Percentiles rank a stretch among this genome's conserved stretches.
phyloP scores from a whole-genome alignment of 352 stramenopile genomes.

The Ophiocytium majus region DNA sequence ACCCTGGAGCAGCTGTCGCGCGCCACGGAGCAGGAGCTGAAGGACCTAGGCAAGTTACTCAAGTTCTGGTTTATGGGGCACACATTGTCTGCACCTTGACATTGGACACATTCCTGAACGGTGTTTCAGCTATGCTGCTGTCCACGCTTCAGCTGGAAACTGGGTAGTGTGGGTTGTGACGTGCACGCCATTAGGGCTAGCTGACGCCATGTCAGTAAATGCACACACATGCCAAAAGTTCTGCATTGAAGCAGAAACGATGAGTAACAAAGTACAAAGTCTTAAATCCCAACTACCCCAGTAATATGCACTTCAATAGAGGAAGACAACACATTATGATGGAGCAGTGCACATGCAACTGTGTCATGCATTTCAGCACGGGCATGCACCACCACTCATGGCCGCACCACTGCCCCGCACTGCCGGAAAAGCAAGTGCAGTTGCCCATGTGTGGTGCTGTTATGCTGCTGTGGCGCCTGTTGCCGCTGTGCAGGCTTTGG shows the following conservation, averaged over 20 bases:
- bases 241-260: too few species aligned
- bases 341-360: neutral
- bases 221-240: too few species aligned
- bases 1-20: slow-evolving; percentile 70
- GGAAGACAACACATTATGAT: neutral
- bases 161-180: neutral
- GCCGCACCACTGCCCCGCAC: too few species aligned
- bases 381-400: too few species aligned
- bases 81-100: neutral
- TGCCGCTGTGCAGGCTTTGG: too few species aligned
- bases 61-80: neutral
- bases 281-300: too few species aligned
- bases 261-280: too few species aligned
- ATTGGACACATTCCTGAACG: neutral
- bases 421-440: too few species aligned
- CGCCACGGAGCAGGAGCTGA: slow-evolving; percentile 74
- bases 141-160: too few species aligned
- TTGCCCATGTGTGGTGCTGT: too few species aligned
- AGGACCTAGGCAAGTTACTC: slow-evolving; percentile 57
- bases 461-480: too few species aligned
- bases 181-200: neutral
- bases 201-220: neutral
- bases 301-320: slow-evolving; percentile 13
- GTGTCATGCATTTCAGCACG: slow-evolving; percentile 14
- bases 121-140: too few species aligned